Evolutionary conservation across 2,329 filamentous ascomycete genomes (phyloP), one percentile per base, ranked within the genome.

Genomic region (Beauveria rudraprayagi): DNA sequence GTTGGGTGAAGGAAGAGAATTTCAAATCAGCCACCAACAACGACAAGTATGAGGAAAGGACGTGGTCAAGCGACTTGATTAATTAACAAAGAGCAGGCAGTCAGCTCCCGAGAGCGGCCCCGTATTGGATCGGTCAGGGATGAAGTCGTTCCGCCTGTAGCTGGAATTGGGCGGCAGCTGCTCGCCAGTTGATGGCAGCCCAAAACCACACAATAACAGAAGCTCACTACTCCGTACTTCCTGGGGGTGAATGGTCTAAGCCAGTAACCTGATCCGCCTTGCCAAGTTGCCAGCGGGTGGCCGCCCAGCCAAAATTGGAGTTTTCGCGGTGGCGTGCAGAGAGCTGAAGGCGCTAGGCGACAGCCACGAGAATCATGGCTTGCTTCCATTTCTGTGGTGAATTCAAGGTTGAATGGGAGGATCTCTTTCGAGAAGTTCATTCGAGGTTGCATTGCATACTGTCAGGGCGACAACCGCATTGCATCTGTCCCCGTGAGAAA

Each of bases 341-440:
- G 52, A 61, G 60, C 60, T 61, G 60, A 61, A 61, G 44, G 53
- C 60, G 53, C 60, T 61, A 61, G 60, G 40, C 22, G 41, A 47
- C 14, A 53, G 51, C 59, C 52, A 43, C 40, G 22, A 44, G 55
- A 44, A 40, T 19, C 26, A 46, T 40, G 44, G 28, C 24, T 34
- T 44, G 54, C 28, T 22, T n/a, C n/a, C 43, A 30, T 56, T 47
- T 56, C 26, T 9, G 41, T 34, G 10, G 5, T 56, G n/a, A 5
- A 17, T 3, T 26, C 17, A n/a, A 34, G 10, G 10, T 55, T 16
- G 7, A 8, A 30, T n/a, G n/a, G 10, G 40, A 26, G 22, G 7
- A 16, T 5, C 4, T 30, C 28, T 10, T 34, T 34, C 30, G 30
- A 14, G 30, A 34, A 28, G n/a, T 14, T 37, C 22, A 5, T 50